Base-by-base conservation (phyloP, 768 basidiomycete genomes). In the Pisolithus orientalis region DNA sequence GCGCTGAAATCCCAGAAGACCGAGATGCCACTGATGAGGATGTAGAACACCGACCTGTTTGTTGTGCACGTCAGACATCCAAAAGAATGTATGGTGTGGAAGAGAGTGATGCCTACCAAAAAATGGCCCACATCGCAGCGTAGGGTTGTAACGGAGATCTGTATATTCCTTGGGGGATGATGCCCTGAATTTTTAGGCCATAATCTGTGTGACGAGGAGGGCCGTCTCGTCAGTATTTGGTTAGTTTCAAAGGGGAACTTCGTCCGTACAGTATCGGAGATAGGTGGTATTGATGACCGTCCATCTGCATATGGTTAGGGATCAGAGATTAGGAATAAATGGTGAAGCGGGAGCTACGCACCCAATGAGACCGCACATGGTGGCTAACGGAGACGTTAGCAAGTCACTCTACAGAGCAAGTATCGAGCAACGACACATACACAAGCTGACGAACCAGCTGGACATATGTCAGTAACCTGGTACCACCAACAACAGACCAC, bases 1-100 rank as follows among this genome's bases (percentile, higher is more conserved):
- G 77, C 73, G 52, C 74, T 77, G 70, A 82, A 87, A 49, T 72
- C 51, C 70, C 79, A 88, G 73, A 87, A 88, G 27, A 86, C 81
- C 8, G 69, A 63, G 60, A 78, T 75, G 6, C 79, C 79, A 59
- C 72, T 78, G 64, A 80, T 67, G 67, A 79, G 69, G 63, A 81
- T 82, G 67, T 85, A 83, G 59, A 87, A 60, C 2, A 69, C 45
- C 11, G 61, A 31, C 62, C 62, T 62, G 47, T 25, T 45, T 16
- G 17, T 42, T 3, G 40, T 9, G 40, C 40, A 6, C 11, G 32
- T 16, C 21, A 38, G 25, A 25, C 17, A 45, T 37, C n/a, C 6
- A 13, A 16, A 29, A 25, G 25, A 14, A 2, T 14, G n/a, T 9
- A 16, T 34, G 17, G 13, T 53, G 53, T 32, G 4, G 13, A 45